Evolutionary conservation across 495 filamentous ascomycete species (phyloP), one percentile per base, ranked within the genome.

Genomic region (Penicillium coffeae): DNA sequence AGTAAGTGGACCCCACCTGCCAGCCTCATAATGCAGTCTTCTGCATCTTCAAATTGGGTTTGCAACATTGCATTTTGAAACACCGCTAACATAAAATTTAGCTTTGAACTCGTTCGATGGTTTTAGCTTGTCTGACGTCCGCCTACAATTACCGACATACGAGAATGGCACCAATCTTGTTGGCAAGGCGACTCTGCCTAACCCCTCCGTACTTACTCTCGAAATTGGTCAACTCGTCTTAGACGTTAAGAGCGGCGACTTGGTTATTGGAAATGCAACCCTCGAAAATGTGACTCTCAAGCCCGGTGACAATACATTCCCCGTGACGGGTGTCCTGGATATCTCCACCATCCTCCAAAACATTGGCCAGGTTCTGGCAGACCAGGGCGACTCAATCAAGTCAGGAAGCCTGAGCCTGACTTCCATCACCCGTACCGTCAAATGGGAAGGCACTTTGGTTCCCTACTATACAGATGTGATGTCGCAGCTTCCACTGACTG

Each of bases 281-380:
- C 58, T 88, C 38, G 62, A 75, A 59, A 73, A 85, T 62, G 62
- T 88, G 6, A 62, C 71, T 8, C 73, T 88, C 43, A 53, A 50
- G 6, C 83, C 85, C 3, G 86, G 86, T 33, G 68, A 73, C 54
- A 84, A 86, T 66, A 63, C 66, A 21, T 66, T 73, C 48, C 64
- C 71, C 7, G 71, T 87, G 48, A 73, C 64, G 38, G 66, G 59
- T 19, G 47, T 55, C 33, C 43, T 73, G n/a, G 67, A 72, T 50
- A 44, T 74, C 7, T 22, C 38, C 15, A 59, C 40, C 8, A 53
- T 72, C 9, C n/a, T 72, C 48, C 25, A 48, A 0, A 59, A 74
- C 38, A 53, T 74, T 5, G 38, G 52, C 13, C 25, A 37, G 0
- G 48, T 74, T 0, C 54, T 74, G 18, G 50, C 47, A 1, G 46